Base-by-base conservation (phyloP, 495 filamentous ascomycete species). In the Beverwykella pulmonaria region DNA sequence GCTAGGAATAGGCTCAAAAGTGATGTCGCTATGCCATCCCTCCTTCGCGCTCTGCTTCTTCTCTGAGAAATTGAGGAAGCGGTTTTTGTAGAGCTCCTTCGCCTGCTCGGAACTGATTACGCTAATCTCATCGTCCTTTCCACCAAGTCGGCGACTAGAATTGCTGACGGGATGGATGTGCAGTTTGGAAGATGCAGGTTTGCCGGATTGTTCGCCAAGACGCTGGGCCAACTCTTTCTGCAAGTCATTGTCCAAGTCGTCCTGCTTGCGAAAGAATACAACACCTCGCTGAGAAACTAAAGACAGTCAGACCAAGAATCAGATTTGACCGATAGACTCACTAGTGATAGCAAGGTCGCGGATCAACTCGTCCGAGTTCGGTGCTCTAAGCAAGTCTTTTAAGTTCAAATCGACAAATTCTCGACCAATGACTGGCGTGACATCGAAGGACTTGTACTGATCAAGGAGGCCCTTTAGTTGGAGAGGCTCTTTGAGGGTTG, bases 141-240 rank as follows among this genome's bases (percentile, higher is more conserved):
- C 82, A 26, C 84, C 83, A 49, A 78, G 76, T 19, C 87, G 84
- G n/a, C 88, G 82, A 1, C 75, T 77, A 0, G 81, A 79, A 75
- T 92, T 90, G 72, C 75, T 80, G 46, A 92, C 72, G 0, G 90
- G 89, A 75, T 93, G 89, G 65, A 92, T 87, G 73, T 93, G 90
- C 46, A 92, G 79, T 41, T 63, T 66, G 1, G 70, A 75, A n/a
- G 70, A 65, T 20, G 52, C 15, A 12, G 74, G 74, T 58, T 72
- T 73, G 63, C 88, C 89, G 1, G 85, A 81, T 8, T 87, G 79
- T 68, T 86, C 76, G 14, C 89, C 89, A 0, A 93, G 82, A 1
- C 83, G 80, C 56, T 89, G 82, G 1, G 83, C 80, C 0, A 92
- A 82, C 61, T 87, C 82, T 71, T 92, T 92, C 64, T 90, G 86